Evolutionary conservation across 2,329 filamentous ascomycete genomes (phyloP).

Genomic region (Phaeophleospora eucalypticola): DNA sequence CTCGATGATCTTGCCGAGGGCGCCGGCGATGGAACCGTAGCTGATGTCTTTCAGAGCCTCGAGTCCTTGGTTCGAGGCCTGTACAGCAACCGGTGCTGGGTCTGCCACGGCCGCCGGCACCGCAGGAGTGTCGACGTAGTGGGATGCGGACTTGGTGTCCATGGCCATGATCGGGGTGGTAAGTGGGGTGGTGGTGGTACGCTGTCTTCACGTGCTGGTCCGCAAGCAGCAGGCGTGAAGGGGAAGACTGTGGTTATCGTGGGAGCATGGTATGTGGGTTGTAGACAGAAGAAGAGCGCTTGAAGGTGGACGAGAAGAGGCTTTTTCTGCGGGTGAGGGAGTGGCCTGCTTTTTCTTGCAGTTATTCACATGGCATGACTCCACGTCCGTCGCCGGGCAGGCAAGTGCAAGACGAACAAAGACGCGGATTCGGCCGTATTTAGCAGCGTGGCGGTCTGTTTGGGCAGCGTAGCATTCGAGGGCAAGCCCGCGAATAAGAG

Average conservation of each 20-base stretch:
- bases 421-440: not conserved
- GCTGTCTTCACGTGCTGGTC: slow-evolving; percentile 7
- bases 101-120: slow-evolving; percentile 4
- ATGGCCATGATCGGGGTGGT: too few relatives aligned
- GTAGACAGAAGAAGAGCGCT: not conserved
- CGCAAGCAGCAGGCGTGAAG: slow-evolving; percentile 9
- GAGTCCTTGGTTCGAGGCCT: slow-evolving; percentile 41
- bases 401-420: too few relatives aligned
- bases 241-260: slow-evolving; percentile 26
- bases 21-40: slow-evolving; percentile 86
- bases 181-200: too few relatives aligned
- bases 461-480: not conserved
- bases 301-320: not conserved
- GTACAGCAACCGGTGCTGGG: slow-evolving; percentile 3
- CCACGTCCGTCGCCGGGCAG: too few relatives aligned
- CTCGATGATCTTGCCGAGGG: slow-evolving; percentile 92
- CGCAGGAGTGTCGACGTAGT: slow-evolving; percentile 4
- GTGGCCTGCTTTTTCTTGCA: not conserved
- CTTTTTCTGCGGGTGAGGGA: too few relatives aligned
- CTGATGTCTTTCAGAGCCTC: slow-evolving; percentile 81
- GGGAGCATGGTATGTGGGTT: slow-evolving; percentile 30
- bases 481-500: not conserved
- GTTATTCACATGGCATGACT: not conserved
- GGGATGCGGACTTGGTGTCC: slow-evolving; percentile 5
- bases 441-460: not conserved